Percentiles rank a stretch among this genome's conserved stretches.
phyloP scores from a whole-genome alignment of 306 rosid species.

The Casuarina equisetifolia region DNA sequence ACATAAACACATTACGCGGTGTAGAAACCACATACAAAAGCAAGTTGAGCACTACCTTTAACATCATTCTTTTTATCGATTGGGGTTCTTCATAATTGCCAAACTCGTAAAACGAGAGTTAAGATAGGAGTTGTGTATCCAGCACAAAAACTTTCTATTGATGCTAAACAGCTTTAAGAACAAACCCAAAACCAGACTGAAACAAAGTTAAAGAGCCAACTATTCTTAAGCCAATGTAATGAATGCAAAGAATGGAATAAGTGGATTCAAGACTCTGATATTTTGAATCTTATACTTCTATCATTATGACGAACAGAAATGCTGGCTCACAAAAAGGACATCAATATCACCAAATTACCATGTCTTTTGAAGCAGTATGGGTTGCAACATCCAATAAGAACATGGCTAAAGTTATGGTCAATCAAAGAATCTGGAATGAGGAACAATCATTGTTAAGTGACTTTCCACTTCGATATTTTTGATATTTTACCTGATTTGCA shows the following conservation, averaged over 20 bases:
- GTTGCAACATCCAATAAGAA: not conserved
- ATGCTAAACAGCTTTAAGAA: not conserved
- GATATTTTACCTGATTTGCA: conserved; percentile 71
- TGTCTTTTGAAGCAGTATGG: not conserved
- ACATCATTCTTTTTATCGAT: not conserved
- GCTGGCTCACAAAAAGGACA: not conserved
- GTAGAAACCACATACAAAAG: not conserved
- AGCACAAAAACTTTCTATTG: not conserved
- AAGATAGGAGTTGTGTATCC: not conserved
- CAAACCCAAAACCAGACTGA: not conserved
- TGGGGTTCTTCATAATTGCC: not conserved
- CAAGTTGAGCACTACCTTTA: not conserved
- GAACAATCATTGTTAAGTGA: not conserved
- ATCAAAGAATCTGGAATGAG: not conserved
- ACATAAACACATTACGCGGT: not conserved
- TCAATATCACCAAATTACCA: not conserved
- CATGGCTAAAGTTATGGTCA: not conserved
- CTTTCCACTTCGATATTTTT: not conserved
- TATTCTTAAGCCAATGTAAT: not conserved
- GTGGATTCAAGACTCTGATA: not conserved
- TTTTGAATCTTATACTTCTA: not conserved
- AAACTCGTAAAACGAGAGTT: not conserved
- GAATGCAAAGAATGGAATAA: not conserved
- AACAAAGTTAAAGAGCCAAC: not conserved
- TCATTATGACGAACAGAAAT: not conserved